A percentile compares a stretch with the other conserved stretches of the same genome.
Conservation (phyloP, 2,329 filamentous ascomycete genomes). For the Colletotrichum paranaense region DNA sequence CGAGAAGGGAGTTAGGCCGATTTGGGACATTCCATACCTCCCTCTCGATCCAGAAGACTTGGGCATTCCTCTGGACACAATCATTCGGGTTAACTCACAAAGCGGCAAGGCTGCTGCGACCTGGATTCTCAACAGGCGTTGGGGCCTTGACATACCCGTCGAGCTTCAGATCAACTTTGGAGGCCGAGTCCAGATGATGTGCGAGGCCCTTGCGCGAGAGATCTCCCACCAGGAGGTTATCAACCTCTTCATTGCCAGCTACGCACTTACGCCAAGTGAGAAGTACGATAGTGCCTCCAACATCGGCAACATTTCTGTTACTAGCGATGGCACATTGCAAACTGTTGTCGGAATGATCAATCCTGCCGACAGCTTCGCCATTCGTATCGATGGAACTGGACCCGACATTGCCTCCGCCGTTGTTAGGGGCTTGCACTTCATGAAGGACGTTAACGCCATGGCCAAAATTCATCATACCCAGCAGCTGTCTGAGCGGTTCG, state of each 20-base stretch:
- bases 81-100: slow-evolving; percentile 97
- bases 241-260: slow-evolving; percentile 15
- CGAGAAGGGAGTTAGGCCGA: slow-evolving; percentile 50
- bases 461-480: slow-evolving; percentile 1
- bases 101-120: slow-evolving; percentile 93
- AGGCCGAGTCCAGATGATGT: slow-evolving; percentile 20
- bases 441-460: neutral
- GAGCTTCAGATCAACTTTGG: slow-evolving; percentile 19
- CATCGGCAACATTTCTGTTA: neutral
- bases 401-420: neutral
- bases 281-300: neutral
- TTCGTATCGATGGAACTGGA: slow-evolving; percentile 12
- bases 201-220: slow-evolving; percentile 18
- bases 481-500: neutral
- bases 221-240: slow-evolving; percentile 18
- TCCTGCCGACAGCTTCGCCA: neutral
- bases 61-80: slow-evolving; percentile 92
- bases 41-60: slow-evolving; percentile 94
- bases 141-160: neutral
- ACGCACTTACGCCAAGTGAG: neutral
- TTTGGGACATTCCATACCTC: slow-evolving; percentile 78
- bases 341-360: slow-evolving; percentile 1
- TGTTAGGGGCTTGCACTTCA: slow-evolving; percentile 17
- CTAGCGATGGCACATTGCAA: neutral
- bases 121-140: slow-evolving; percentile 77